These are phyloP conservation scores for Castanospermum australe DNA, from an alignment of 306 rosid genomes.

Conservation along the genomic window DNA sequence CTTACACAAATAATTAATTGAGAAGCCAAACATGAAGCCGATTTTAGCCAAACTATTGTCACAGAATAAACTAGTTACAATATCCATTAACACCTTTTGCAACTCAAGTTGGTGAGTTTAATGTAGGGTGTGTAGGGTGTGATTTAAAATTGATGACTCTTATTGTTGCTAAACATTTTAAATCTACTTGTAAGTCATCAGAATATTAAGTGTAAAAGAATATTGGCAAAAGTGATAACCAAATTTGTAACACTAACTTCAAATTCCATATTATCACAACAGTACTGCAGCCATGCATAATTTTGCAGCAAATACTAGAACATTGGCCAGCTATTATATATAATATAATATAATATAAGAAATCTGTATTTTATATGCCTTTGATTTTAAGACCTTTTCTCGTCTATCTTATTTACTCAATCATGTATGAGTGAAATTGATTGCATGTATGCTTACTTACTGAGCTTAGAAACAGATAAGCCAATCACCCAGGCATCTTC, in stretches of 20 bases:
- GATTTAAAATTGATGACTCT: neutral
- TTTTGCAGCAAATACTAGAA: neutral
- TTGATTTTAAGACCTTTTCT: slow-evolving; percentile 10
- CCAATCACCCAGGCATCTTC: slow-evolving; percentile 10
- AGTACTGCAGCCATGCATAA: neutral
- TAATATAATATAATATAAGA: neutral
- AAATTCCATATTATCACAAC: neutral
- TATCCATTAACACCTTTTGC: neutral
- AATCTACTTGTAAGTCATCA: slow-evolving; percentile 4
- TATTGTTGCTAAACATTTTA: neutral
- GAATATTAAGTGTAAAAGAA: neutral
- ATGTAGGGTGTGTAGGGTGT: neutral
- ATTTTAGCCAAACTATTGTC: neutral
- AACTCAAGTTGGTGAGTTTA: neutral
- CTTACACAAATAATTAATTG: neutral
- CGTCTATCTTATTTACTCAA: slow-evolving; percentile 5
- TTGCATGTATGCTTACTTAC: slow-evolving; percentile 9
- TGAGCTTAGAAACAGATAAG: neutral
- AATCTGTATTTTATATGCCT: neutral
- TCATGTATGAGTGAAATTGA: slow-evolving; percentile 1
- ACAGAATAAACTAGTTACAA: neutral
- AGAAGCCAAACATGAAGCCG: neutral
- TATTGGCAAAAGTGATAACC: neutral
- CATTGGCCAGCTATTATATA: neutral
- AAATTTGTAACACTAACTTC: slow-evolving; percentile 7